Evolutionary conservation across 495 filamentous ascomycete genomes (phyloP), one percentile per base, ranked within the genome.

Genomic region (Hyaloscypha finlandica): DNA sequence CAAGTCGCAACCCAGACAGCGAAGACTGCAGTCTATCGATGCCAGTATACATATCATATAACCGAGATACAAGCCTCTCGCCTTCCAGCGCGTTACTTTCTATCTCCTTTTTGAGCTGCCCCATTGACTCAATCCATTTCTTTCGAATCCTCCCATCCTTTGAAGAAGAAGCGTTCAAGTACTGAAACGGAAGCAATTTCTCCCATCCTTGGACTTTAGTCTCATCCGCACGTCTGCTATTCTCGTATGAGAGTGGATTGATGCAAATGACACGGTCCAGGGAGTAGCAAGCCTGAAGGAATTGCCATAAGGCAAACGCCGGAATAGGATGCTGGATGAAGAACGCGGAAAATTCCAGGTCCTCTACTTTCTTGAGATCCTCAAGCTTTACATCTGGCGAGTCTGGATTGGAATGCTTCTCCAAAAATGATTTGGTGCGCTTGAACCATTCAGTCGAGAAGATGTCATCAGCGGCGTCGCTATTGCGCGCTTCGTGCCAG

Each of bases 161-260:
- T 16, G 22, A 35, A 14, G 42, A 48, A 19, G 8, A 16, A 19
- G 42, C 42, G 12, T 57, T 64, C 62, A 64, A 29, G 39, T 64
- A 64, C 16, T 32, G 30, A 30, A 64, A 64, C 2, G 62, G 62
- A 30, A 33, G 54, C 51, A 57, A n/a, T 12, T 20, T 35, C 22
- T 64, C 37, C 62, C 62, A 64, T 20, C 16, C 45, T 31, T 20
- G 16, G 16, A 64, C 8, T 22, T 25, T 55, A 16, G 16, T 22
- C 42, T 48, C 42, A 48, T 48, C 42, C 42, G 42, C 42, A 19
- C 16, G 9, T 19, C 29, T 55, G 2, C 2, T 29, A 16, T 55
- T 1, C 52, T 33, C 20, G 42, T 48, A 48, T 12, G 42, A 48
- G 16, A 48, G 42, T 48, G 42, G 42, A 48, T 48, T 48, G 42